These are phyloP conservation scores for Xylariaceae sp. DNA, from an alignment of 2,329 filamentous ascomycete genomes.

Conservation along the genomic window DNA sequence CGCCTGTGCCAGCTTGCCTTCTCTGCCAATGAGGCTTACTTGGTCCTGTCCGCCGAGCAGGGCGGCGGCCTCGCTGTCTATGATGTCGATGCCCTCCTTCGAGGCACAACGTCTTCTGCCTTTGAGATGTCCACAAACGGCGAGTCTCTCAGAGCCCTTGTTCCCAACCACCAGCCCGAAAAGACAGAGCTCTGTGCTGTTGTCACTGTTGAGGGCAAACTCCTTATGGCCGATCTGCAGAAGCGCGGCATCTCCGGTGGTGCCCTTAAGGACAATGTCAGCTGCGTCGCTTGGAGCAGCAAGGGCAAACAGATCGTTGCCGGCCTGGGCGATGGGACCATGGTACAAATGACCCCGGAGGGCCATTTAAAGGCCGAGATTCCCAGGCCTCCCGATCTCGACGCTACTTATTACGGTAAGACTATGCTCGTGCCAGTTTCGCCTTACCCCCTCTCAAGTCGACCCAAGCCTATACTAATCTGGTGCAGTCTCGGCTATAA, in stretches of 20 bases:
- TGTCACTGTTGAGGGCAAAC: conserved; percentile 73
- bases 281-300: conserved; percentile 84
- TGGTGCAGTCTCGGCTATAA: conserved; percentile 66
- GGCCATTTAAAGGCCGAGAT: conserved; percentile 75
- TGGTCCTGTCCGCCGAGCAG: conserved; percentile 77
- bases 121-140: conserved; percentile 77
- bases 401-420: conserved; percentile 63
- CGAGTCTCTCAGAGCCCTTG: conserved; percentile 66
- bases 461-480: conserved; percentile 15
- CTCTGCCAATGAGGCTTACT: conserved; percentile 79
- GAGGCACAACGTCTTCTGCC: conserved; percentile 62
- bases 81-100: conserved; percentile 63
- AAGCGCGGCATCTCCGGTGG: conserved; percentile 56
- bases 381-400: conserved; percentile 67
- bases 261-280: conserved; percentile 68
- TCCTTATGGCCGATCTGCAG: conserved; percentile 79
- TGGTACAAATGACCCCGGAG: conserved; percentile 78
- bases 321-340: conserved; percentile 75
- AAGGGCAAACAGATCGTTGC: conserved; percentile 90
- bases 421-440: conserved; percentile 15
- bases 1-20: conserved; percentile 87
- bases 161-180: conserved; percentile 75
- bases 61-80: conserved; percentile 83
- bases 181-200: conserved; percentile 74
- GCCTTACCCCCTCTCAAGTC: too few species aligned